A percentile compares a stretch with the other conserved stretches of the same genome.
Evolutionary conservation across 441 rosid species (phyloP).

Genomic region (Croton setiger): DNA sequence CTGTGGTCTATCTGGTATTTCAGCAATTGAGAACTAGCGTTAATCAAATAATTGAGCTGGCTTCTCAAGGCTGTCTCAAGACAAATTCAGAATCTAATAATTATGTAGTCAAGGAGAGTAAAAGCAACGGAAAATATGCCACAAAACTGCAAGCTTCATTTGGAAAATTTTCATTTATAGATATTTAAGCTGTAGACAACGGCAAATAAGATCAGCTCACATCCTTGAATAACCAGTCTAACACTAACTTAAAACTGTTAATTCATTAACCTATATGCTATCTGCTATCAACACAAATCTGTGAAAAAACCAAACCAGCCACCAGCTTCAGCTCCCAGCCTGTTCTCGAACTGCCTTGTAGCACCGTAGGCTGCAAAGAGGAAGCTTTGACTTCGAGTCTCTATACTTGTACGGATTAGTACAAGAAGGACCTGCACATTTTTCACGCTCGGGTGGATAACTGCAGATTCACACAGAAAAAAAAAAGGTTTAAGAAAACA

Average conservation of each 20-base stretch:
- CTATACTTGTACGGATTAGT: conserved; percentile 75
- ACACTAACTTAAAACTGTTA: not conserved
- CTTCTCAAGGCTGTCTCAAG: too few species aligned
- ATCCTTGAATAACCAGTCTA: conserved; percentile 9
- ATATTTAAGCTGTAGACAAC: conserved; percentile 5
- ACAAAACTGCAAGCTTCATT: too few species aligned
- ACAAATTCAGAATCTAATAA: too few species aligned
- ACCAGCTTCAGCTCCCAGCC: conserved; percentile 28
- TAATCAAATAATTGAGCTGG: too few species aligned
- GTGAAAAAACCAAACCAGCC: conserved; percentile 24
- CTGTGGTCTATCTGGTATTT: too few species aligned
- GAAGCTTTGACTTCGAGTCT: conserved; percentile 76
- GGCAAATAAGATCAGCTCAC: conserved; percentile 10
- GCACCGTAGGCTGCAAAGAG: conserved; percentile 90
- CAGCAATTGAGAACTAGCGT: too few species aligned
- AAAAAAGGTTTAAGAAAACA: conserved; percentile 8
- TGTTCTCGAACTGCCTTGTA: conserved; percentile 71
- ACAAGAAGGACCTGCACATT: conserved; percentile 81
- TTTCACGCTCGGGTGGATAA: conserved; percentile 91
- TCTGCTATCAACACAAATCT: conserved; percentile 6
- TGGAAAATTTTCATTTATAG: conserved; percentile 2
- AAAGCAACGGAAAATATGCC: too few species aligned
- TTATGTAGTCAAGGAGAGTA: too few species aligned
- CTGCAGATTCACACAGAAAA: conserved; percentile 32
- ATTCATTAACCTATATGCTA: conserved; percentile 4